A percentile compares a stretch with the other conserved stretches of the same genome.
Evolutionary conservation across 176 grass and related monocot species (phyloP).

Genomic region (Chrysopogon serrulatus): DNA sequence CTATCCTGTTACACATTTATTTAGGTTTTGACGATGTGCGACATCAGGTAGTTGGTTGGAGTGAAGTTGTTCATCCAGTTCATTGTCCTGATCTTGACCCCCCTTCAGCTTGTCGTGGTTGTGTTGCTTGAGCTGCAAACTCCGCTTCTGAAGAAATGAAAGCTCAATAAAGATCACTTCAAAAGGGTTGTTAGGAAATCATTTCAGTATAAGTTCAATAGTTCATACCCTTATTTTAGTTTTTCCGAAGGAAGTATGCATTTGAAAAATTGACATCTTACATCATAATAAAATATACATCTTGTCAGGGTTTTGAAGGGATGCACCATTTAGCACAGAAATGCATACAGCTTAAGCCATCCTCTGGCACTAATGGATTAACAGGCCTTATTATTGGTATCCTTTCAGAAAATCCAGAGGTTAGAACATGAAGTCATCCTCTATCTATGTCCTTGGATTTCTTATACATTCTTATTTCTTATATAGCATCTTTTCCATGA

Average conservation of each 20-base stretch:
- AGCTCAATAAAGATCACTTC: neutral
- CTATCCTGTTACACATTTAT: neutral
- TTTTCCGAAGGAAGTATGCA: neutral
- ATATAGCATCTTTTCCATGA: conserved; percentile 27
- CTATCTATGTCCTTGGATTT: conserved; percentile 17
- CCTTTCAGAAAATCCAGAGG: conserved; percentile 94
- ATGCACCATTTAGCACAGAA: conserved; percentile 77
- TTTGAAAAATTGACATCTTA: neutral
- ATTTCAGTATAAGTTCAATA: neutral
- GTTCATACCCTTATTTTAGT: neutral
- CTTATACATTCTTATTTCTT: conserved; percentile 12
- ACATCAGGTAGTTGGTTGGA: neutral
- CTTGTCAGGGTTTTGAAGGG: conserved; percentile 87
- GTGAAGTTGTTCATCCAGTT: neutral
- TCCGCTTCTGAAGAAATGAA: neutral
- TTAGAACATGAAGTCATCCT: conserved; percentile 31
- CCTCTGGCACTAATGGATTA: conserved; percentile 57
- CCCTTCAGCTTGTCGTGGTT: neutral
- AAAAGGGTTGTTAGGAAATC: neutral
- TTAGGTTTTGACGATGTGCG: neutral
- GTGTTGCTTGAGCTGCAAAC: neutral
- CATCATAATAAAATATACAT: conserved; percentile 26
- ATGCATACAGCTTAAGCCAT: conserved; percentile 87
- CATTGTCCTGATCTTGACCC: neutral
- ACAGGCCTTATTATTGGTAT: conserved; percentile 68